Evolutionary conservation across 306 rosid genomes (phyloP), one percentile per base, ranked within the genome.

Genomic region (Trifolium repens): DNA sequence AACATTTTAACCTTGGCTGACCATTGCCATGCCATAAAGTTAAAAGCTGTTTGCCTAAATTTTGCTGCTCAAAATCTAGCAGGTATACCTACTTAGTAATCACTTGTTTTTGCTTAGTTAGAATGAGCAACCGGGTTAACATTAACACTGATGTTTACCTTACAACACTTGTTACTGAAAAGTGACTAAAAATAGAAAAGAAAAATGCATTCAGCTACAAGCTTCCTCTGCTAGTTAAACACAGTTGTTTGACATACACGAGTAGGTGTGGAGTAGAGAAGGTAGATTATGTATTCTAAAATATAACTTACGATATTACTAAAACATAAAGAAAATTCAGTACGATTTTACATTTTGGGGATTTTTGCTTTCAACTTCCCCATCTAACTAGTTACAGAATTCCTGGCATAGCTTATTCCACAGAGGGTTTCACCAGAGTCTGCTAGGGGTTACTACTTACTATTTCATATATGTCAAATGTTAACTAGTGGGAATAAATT

Each of bases 31-130:
- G 98, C 96, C 37, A 57, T 80, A 1, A 91, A 83, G 63, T 82
- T 93, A 72, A 93, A 93, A 81, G 80, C 89, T 52, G 90, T 89
- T 67, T 90, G 98, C 89, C 89, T 93, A 19, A 90, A 85, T 69
- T 93, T 93, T 83, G 89, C 98, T 65, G 88, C 98, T 46, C 89
- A 87, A 73, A 93, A 93, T 79, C 90, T 93, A 42, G 89, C 91
- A 55, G 98, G 98, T 93, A 92, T 35, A 47, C 72, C 30, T 16
- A n/a, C n/a, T 72, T 84, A 47, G 10, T 58, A 58, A 54, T 32
- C 71, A 46, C 64, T 57, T 58, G 22, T 63, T 57, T 46, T 71
- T 72, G 19, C 43, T 46, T 55, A 43, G 65, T 59, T 71, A 44
- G 80, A 44, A 42, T 40, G 67, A 62, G 67, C 61, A 69, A 50